Evolutionary conservation across 371 early-diverging fungal genomes (phyloP).

Genomic region (Haplosporangium sp.): DNA sequence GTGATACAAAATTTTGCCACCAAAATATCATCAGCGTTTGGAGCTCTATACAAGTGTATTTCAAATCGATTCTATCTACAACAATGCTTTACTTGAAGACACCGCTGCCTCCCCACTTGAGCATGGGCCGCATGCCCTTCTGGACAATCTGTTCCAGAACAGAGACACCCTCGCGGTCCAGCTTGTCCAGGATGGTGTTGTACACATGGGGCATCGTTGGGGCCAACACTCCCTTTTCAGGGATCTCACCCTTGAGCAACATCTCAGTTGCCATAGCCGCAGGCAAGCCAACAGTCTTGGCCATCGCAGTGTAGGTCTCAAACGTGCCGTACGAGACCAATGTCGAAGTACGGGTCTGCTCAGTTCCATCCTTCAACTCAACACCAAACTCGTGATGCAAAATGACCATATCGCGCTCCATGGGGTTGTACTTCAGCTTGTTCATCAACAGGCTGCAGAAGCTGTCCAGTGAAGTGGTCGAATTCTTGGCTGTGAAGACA

Average conservation of each 20-base stretch:
- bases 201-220: constrained; percentile 84
- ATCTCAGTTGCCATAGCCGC: constrained; percentile 90
- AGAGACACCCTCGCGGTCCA: constrained; percentile 77
- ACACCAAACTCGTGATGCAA: constrained; percentile 91
- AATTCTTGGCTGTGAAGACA: constrained; percentile 40
- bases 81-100: constrained; percentile 35
- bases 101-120: constrained; percentile 52
- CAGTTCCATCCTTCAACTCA: constrained; percentile 62
- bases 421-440: constrained; percentile 74
- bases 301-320: constrained; percentile 87
- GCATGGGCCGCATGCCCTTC: constrained; percentile 50
- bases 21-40: too few relatives aligned
- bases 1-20: too few relatives aligned
- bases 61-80: background rate
- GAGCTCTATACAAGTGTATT: background rate
- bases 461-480: constrained; percentile 70
- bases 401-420: constrained; percentile 88
- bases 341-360: constrained; percentile 79
- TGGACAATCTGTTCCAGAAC: constrained; percentile 73
- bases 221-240: constrained; percentile 77
- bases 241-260: constrained; percentile 73
- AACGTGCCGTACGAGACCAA: constrained; percentile 81
- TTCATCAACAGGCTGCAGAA: constrained; percentile 79
- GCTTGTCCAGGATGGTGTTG: constrained; percentile 75
- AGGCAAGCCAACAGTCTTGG: constrained; percentile 90